These are phyloP conservation scores for Apiospora hydei DNA, from an alignment of 2,329 filamentous ascomycete genomes.

Conservation along the genomic window DNA sequence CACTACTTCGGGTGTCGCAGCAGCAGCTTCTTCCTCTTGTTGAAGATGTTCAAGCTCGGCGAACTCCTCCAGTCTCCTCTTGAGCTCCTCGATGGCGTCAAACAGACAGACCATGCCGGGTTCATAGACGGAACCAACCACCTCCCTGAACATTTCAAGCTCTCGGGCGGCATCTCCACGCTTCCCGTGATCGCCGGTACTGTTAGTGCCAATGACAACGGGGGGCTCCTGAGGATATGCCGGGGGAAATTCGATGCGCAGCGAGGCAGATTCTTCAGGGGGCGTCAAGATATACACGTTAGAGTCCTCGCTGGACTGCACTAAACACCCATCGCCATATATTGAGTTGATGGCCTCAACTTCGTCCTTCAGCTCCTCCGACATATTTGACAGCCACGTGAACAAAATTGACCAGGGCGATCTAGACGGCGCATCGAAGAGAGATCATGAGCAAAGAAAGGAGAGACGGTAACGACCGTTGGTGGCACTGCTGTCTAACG, in stretches of 20 bases:
- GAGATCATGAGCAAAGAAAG: background rate
- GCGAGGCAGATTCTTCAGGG: constrained; percentile 64
- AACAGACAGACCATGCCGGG: constrained; percentile 86
- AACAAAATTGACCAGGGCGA: background rate
- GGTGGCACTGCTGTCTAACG: background rate
- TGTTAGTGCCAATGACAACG: constrained; percentile 78
- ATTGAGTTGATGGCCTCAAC: constrained; percentile 86
- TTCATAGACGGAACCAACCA: constrained; percentile 72
- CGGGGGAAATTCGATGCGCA: constrained; percentile 72
- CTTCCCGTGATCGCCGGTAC: constrained; percentile 70
- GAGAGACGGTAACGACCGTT: background rate
- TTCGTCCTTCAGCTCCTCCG: constrained; percentile 73
- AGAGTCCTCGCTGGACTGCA: constrained; percentile 46
- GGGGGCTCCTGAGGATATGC: constrained; percentile 81
- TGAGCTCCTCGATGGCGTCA: constrained; percentile 83
- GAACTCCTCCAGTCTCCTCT: constrained; percentile 48
- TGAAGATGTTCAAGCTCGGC: constrained; percentile 38
- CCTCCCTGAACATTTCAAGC: constrained; percentile 71
- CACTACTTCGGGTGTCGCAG: constrained; percentile 9
- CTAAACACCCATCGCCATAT: constrained; percentile 73
- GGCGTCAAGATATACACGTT: constrained; percentile 69
- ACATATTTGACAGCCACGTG: constrained; percentile 47
- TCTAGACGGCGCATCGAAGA: background rate
- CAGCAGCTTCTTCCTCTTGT: constrained; percentile 36
- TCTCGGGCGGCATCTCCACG: constrained; percentile 77